These are phyloP conservation scores for Diplodia corticola DNA, from an alignment of 2,329 filamentous ascomycete species.

Conservation along the genomic window DNA sequence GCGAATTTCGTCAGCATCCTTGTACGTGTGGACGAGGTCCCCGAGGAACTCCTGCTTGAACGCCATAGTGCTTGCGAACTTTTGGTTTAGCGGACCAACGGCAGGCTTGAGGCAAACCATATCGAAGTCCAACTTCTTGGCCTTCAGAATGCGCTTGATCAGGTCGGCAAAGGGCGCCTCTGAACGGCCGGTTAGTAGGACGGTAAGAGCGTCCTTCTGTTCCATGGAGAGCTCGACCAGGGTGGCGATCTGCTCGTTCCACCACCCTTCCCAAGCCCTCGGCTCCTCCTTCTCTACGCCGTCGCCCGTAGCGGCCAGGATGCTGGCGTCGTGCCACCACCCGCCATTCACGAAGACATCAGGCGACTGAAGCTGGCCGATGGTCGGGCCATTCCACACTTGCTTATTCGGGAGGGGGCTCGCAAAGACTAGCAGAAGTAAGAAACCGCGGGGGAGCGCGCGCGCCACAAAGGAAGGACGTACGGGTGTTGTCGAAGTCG, in stretches of 20 bases:
- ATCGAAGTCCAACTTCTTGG: constrained; percentile 82
- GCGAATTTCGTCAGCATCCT: constrained; percentile 74
- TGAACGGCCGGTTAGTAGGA: constrained; percentile 83
- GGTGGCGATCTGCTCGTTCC: constrained; percentile 87
- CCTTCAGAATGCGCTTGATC: constrained; percentile 75
- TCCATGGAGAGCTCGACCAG: constrained; percentile 78
- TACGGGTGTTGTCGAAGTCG: constrained; percentile 96
- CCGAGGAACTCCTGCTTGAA: constrained; percentile 89
- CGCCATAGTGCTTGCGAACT: constrained; percentile 78
- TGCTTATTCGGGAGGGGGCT: constrained; percentile 87
- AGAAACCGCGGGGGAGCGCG: not conserved
- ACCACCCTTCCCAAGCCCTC: constrained; percentile 87
- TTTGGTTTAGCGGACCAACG: constrained; percentile 75
- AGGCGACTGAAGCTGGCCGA: constrained; percentile 73
- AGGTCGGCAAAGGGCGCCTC: constrained; percentile 76
- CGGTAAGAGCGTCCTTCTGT: constrained; percentile 79
- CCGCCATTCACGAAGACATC: constrained; percentile 80
- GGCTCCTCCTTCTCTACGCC: constrained; percentile 80
- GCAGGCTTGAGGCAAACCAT: constrained; percentile 84
- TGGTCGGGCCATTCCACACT: constrained; percentile 77
- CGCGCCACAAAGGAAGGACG: constrained; percentile 34
- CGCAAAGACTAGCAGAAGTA: constrained; percentile 69
- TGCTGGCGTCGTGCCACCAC: constrained; percentile 94
- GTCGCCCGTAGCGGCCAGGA: constrained; percentile 82
- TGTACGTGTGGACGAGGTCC: constrained; percentile 83